A percentile compares a stretch with the other conserved stretches of the same genome.
These are phyloP conservation scores for Russula vinacea DNA, from an alignment of 768 basidiomycete genomes.

Conservation along the genomic window DNA sequence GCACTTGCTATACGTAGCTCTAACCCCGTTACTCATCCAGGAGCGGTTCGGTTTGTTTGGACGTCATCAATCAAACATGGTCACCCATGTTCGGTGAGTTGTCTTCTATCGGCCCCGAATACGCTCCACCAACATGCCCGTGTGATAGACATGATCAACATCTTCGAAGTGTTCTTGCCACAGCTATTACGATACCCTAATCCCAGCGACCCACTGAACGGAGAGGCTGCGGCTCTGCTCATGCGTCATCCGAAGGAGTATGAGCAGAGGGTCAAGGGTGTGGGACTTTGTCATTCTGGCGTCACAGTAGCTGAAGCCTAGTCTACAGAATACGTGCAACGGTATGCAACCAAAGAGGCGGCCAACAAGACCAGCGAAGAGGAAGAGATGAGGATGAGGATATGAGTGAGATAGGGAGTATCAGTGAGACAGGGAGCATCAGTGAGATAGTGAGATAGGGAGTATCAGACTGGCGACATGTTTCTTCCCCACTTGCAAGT, in stretches of 20 bases:
- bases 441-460: constrained; percentile 83
- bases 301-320: constrained; percentile 1
- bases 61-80: constrained; percentile 99
- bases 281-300: constrained; percentile 28
- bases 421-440: constrained; percentile 79
- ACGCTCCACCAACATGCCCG: background rate
- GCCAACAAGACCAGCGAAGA: constrained; percentile 72
- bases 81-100: constrained; percentile 97
- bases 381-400: constrained; percentile 73
- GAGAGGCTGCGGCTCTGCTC: constrained; percentile 93
- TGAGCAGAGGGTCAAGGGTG: constrained; percentile 89
- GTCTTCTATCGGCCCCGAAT: constrained; percentile 21
- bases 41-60: constrained; percentile 96
- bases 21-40: constrained; percentile 42
- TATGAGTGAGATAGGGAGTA: constrained; percentile 85
- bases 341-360: constrained; percentile 88
- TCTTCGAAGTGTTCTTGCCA: constrained; percentile 97
- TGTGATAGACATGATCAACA: constrained; percentile 92
- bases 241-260: constrained; percentile 98
- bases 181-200: constrained; percentile 97
- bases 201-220: constrained; percentile 96
- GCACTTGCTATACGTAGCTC: constrained; percentile 23
- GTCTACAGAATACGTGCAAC: constrained; percentile 85
- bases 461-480: too few species aligned
- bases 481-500: constrained; percentile 10